Evolutionary conservation across 345 rosid species (phyloP), one percentile per base, ranked within the genome.

Genomic region (Populus nigra): DNA sequence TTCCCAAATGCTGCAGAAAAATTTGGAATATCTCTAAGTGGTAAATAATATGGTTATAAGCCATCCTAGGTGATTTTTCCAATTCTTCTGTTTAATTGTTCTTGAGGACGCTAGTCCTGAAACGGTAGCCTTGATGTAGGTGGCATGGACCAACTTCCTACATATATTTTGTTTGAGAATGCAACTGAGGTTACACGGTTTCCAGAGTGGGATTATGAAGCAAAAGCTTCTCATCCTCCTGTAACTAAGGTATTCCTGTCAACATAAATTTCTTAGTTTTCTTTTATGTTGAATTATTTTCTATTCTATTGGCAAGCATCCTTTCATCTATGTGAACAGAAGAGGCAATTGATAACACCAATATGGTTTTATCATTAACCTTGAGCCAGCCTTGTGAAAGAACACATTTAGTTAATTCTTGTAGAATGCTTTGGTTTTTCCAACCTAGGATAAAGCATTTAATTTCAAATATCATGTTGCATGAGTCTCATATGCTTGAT

Each of bases 1-100:
- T 94, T 94, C 79, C 94, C 98, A 78, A 91, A 93, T 85, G 88
- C 90, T 74, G 95, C 98, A 31, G 94, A 87, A 71, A 89, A 84
- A 77, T 91, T 93, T 84, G 98, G 98, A 84, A 93, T 94, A 81
- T 90, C 95, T 80, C 92, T 92, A 31, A 89, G 91, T 20, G 94
- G 94, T 89, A 80, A 73, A 65, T 80, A 43, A 53, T 23, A 43
- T 50, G 49, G 31, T 65, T 75, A 45, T 38, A 35, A 50, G 35
- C 50, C 4, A 2, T 49, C 41, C 27, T 63, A 23, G 29, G 38
- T 65, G 65, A 25, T 68, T 74, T 23, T 62, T 75, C 12, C 55
- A 13, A n/a, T 36, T 72, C 39, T 69, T 43, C 47, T 65, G n/a
- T 66, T 77, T n/a, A 66, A 15, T 78, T 73, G 41, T 68, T 57